phyloP scores from a whole-genome alignment of 2,329 filamentous ascomycete species.

The Zasmidium citrigriseum region DNA sequence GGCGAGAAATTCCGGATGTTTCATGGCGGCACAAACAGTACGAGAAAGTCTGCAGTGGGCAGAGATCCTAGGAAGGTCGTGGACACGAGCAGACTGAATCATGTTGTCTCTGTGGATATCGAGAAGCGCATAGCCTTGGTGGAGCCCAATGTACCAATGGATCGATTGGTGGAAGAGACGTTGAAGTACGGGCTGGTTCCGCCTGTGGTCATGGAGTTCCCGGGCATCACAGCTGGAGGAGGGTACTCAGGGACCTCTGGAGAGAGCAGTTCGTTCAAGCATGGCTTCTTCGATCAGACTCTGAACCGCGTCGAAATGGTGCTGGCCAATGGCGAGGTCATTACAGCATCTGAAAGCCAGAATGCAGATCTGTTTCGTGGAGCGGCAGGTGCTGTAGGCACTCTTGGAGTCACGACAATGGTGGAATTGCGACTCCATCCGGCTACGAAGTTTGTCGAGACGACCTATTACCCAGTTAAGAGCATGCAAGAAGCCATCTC shows the following conservation, averaged over 20 bases:
- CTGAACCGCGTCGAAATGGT: conserved; percentile 66
- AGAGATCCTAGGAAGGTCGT: conserved; percentile 49
- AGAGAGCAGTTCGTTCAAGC: conserved; percentile 68
- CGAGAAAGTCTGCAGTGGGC: conserved; percentile 53
- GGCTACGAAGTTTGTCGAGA: conserved; percentile 51
- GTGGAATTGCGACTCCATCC: conserved; percentile 50
- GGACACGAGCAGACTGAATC: conserved; percentile 65
- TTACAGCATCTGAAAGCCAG: conserved; percentile 56
- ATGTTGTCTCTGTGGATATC: conserved; percentile 63
- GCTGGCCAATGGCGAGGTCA: conserved; percentile 60
- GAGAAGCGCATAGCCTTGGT: conserved; percentile 60
- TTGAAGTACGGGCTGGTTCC: conserved; percentile 60
- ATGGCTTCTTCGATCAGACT: conserved; percentile 66
- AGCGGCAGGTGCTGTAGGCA: conserved; percentile 66
- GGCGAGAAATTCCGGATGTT: conserved; percentile 70
- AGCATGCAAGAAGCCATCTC: conserved; percentile 46
- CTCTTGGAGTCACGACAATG: conserved; percentile 65
- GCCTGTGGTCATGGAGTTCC: conserved; percentile 70
- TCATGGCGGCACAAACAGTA: conserved; percentile 77
- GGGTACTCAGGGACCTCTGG: conserved; percentile 68
- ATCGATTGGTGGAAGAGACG: conserved; percentile 60
- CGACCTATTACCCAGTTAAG: conserved; percentile 48
- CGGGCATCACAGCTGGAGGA: conserved; percentile 70
- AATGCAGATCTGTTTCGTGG: conserved; percentile 64
- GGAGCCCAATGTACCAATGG: conserved; percentile 72